phyloP scores from a whole-genome alignment of 805 yeast genomes.

The Metahyphopichia silvanorum region DNA sequence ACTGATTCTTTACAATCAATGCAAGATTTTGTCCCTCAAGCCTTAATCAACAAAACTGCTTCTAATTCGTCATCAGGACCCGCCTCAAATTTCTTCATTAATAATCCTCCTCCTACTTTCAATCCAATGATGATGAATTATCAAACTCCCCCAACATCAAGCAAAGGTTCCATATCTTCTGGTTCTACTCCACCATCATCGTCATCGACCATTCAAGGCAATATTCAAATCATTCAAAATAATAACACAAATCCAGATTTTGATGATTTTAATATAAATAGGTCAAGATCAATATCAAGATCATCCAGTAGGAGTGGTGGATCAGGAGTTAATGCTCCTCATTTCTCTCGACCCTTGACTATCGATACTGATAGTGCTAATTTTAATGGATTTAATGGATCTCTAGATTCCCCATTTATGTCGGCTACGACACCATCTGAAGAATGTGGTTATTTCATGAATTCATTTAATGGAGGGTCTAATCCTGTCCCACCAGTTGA shows the following conservation, averaged over 20 bases:
- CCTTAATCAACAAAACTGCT: conserved; percentile 31
- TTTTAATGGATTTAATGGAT: conserved; percentile 19
- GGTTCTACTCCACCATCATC: conserved; percentile 13
- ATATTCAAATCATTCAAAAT: conserved; percentile 8
- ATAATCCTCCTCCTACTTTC: conserved; percentile 10
- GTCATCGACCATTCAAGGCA: conserved; percentile 4
- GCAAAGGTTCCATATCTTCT: conserved; percentile 27
- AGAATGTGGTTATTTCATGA: conserved; percentile 29
- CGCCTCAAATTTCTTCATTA: not conserved
- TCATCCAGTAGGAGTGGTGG: conserved; percentile 14
- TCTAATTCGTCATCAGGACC: not conserved
- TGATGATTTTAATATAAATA: conserved; percentile 28
- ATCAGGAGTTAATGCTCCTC: conserved; percentile 16
- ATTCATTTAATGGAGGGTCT: conserved; percentile 8
- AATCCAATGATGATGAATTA: conserved; percentile 40
- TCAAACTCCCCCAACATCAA: conserved; percentile 37
- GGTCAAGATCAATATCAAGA: conserved; percentile 13
- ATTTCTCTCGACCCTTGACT: conserved; percentile 32
- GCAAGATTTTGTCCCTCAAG: conserved; percentile 43
- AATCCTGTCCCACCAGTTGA: conserved; percentile 2
- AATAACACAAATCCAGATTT: conserved; percentile 16
- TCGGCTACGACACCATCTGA: conserved; percentile 36
- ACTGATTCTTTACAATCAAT: conserved; percentile 43
- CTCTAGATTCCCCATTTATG: conserved; percentile 41
- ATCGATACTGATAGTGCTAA: conserved; percentile 36